Percentiles rank a stretch among this genome's conserved stretches.
Conservation (phyloP, 371 early-diverging fungal species). For the Mortierella sp. region DNA sequence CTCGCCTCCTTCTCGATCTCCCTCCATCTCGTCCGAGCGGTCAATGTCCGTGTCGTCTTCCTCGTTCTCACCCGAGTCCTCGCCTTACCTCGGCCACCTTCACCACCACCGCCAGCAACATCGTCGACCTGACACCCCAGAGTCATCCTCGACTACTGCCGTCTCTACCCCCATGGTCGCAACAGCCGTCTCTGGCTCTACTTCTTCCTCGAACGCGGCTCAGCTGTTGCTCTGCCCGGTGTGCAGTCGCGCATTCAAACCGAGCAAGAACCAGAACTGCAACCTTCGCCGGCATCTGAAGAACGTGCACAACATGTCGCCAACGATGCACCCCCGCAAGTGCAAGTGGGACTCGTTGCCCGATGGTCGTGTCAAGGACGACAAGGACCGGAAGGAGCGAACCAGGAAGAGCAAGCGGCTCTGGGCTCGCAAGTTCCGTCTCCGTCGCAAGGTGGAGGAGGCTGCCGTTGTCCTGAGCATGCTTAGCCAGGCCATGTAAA, state of each 20-base stretch:
- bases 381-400: constrained; percentile 58
- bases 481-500: constrained; percentile 50
- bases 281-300: constrained; percentile 51
- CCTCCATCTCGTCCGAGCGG: constrained; percentile 34
- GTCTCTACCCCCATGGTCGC: neutral
- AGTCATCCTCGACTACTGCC: neutral
- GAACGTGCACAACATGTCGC: constrained; percentile 57
- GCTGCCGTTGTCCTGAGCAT: constrained; percentile 57
- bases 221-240: constrained; percentile 51
- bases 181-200: constrained; percentile 19
- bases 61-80: constrained; percentile 27
- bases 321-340: constrained; percentile 54
- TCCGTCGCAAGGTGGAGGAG: constrained; percentile 55
- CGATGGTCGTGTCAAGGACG: constrained; percentile 59
- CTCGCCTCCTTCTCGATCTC: constrained; percentile 27
- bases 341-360: constrained; percentile 58
- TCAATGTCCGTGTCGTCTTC: neutral
- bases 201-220: constrained; percentile 11
- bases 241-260: constrained; percentile 55
- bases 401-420: constrained; percentile 55
- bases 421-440: constrained; percentile 60
- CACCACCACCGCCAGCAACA: neutral
- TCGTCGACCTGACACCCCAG: constrained; percentile 10
- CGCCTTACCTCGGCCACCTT: constrained; percentile 18
- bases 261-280: constrained; percentile 59